Evolutionary conservation across 108 stramenopile genomes (phyloP), one percentile per base, ranked within the genome.

Genomic region (Fragilaria crotonensis): DNA sequence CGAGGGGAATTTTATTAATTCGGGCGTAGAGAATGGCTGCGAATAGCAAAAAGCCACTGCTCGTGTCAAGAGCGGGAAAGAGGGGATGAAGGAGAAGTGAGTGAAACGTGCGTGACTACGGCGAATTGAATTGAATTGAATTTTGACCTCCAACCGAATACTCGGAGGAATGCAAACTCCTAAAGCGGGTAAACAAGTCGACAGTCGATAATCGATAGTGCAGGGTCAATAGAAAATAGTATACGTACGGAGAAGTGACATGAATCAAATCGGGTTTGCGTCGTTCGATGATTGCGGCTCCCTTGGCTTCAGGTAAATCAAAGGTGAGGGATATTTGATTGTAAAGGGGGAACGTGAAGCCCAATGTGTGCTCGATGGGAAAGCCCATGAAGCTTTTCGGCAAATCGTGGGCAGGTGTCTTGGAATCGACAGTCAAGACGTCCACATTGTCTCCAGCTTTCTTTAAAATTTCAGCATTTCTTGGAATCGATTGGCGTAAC

Each of bases 401-500:
- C 66, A 78, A 59, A 22, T 81, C 52, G 1, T 60, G 60, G 58
- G 52, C 62, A 57, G 75, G 63, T 18, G 70, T 74, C 45, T 66
- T 64, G 50, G 70, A 48, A 50, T 95, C 95, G 18, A 85, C 71
- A 0, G 95, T 95, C 0, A 94, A 28, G 44, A 95, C 71, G 31
- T 71, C 48, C 25, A 92, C 85, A 5, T 76, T 28, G 57, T 87
- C 86, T 5, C 84, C 83, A 3, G 84, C 79, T 50, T 87, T 68
- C 46, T 76, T 56, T 33, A 92, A 63, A 75, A 79, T 5, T 73
- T 72, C 25, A 94, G 71, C 70, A 93, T 80, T 60, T 89, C 87
- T 29, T 83, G 81, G 79, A 93, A 94, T 29, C 95, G 88, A 56
- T 89, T 91, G 71, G 93, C 66, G 54, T 94, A 90, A 7, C 95